Evolutionary conservation across 805 yeast genomes (phyloP), one percentile per base, ranked within the genome.

Genomic region (Wickerhamiella lipophila): DNA sequence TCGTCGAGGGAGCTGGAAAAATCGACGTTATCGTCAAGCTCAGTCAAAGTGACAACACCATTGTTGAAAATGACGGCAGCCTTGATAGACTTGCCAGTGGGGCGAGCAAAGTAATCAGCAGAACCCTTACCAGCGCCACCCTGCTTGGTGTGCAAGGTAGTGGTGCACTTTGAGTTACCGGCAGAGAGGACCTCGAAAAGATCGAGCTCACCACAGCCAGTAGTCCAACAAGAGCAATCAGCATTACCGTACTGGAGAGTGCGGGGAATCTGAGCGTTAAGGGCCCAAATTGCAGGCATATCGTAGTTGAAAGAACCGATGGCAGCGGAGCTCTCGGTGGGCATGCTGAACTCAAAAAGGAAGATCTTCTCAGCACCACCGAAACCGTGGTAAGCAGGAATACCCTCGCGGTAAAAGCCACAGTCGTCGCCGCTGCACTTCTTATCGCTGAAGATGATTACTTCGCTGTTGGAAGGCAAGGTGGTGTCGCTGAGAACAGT

Each of bases 171-270:
- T 64, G 72, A 69, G 54, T 84, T 78, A 57, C 95, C 96, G 30
- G 82, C 57, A 53, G 78, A 70, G 58, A 92, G 75, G 58, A 89
- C 74, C 76, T 92, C 98, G 61, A 89, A 92, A 60, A 87, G 73
- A 69, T 92, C 98, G 60, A 92, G 73, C 74, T 92, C 98, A 72
- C 98, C 98, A 71, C 98, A 92, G 53, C 97, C 97, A 49, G 94
- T 75, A 48, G 76, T 60, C 98, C 98, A 92, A 76, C 98, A 92
- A 32, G 96, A 86, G 74, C 97, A 92, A 18, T 75, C 64, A 22
- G 79, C 64, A 52, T 71, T 71, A 66, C 96, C 96, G 69, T 92
- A 92, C 71, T 92, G 97, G 61, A 80, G 69, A 57, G 96, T 88
- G 75, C 98, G 85, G 69, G 98, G 96, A 63, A 88, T 81, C 73